Percentiles rank a stretch among this genome's conserved stretches.
These are phyloP conservation scores for Cephalotrichum gorgonifer DNA, from an alignment of 2,329 filamentous ascomycete species.

Conservation along the genomic window DNA sequence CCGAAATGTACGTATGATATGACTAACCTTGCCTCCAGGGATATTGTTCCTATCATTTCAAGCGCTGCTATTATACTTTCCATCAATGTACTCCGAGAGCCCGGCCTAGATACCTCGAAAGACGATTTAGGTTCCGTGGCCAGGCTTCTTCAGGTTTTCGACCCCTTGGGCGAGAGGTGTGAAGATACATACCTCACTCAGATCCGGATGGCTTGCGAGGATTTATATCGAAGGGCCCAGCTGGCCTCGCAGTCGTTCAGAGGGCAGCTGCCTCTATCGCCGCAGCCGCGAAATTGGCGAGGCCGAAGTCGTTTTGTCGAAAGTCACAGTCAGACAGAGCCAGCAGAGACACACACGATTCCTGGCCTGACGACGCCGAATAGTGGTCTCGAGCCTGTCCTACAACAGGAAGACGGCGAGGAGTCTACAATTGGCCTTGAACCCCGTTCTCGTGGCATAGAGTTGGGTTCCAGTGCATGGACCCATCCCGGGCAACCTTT, in stretches of 20 bases:
- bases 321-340: not conserved
- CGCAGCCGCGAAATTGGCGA: not conserved
- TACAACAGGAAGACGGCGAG: not conserved
- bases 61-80: not conserved
- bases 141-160: not conserved
- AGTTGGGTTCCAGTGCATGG: not conserved
- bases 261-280: not conserved
- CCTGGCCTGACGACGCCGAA: not conserved
- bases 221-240: not conserved
- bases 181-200: not conserved
- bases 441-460: not conserved
- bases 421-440: not conserved
- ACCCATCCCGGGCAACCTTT: not conserved
- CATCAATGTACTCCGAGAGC: not conserved
- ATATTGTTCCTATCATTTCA: not conserved
- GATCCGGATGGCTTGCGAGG: not conserved
- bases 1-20: not conserved
- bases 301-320: not conserved
- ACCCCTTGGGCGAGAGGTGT: not conserved
- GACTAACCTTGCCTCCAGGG: not conserved
- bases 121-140: not conserved
- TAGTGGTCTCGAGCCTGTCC: not conserved
- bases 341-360: not conserved
- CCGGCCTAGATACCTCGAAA: not conserved
- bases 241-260: not conserved